These are phyloP conservation scores for Fusarium tricinctum DNA, from an alignment of 2,329 filamentous ascomycete genomes.

Conservation along the genomic window DNA sequence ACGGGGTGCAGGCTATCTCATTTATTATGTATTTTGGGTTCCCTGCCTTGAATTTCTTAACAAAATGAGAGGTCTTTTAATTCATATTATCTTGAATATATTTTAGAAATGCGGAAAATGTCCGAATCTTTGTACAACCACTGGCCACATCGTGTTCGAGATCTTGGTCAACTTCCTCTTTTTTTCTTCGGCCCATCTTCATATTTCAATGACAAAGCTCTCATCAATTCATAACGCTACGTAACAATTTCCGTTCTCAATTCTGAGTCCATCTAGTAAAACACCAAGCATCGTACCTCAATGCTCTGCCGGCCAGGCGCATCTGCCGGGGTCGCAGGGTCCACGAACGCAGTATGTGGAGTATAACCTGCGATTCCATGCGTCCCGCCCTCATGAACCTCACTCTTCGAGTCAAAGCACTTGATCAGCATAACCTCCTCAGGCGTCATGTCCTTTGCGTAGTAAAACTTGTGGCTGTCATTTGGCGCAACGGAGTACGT, in stretches of 20 bases:
- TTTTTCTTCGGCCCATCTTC: too few relatives aligned
- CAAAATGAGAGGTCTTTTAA: too few relatives aligned
- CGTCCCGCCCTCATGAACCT: constrained; percentile 40
- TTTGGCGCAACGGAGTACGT: constrained; percentile 41
- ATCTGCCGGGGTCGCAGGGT: constrained; percentile 40
- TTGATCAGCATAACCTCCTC: constrained; percentile 50
- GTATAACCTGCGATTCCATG: constrained; percentile 43
- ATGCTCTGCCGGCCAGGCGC: constrained; percentile 46
- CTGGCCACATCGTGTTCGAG: too few relatives aligned
- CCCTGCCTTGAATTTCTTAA: too few relatives aligned
- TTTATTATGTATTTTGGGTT: too few relatives aligned
- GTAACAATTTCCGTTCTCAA: not conserved
- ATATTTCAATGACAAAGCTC: too few relatives aligned
- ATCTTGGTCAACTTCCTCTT: too few relatives aligned
- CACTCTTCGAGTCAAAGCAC: constrained; percentile 48
- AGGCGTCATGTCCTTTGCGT: constrained; percentile 48
- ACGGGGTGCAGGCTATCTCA: too few relatives aligned
- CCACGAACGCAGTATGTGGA: constrained; percentile 47
- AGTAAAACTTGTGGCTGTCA: constrained; percentile 45
- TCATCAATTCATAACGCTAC: constrained; percentile 15
- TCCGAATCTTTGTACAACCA: too few relatives aligned
- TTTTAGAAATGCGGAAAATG: too few relatives aligned
- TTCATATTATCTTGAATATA: too few relatives aligned
- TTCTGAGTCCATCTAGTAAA: constrained; percentile 26
- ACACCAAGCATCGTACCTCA: constrained; percentile 47